Evolutionary conservation across 2,329 filamentous ascomycete species (phyloP), one percentile per base, ranked within the genome.

Genomic region (Phialophora macrospora): DNA sequence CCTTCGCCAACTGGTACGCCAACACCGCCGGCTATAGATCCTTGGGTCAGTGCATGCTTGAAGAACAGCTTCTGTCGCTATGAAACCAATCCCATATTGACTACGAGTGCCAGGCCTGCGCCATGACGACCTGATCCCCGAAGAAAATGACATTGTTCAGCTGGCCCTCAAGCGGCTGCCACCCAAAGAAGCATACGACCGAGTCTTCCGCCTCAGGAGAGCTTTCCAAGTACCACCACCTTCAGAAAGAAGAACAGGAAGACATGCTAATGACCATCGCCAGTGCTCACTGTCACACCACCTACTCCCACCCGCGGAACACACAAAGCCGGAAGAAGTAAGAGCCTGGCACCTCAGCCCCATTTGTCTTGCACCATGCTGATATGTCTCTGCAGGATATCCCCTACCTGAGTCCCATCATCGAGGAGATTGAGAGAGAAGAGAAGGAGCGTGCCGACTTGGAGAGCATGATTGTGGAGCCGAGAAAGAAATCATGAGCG

Each of bases 161-260:
- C 86, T 89, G 74, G 95, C 95, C 70, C 87, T 99, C 76, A 91
- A 91, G 86, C 92, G 95, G 79, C 90, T 99, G 69, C 87, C 91
- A 65, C 86, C 92, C 75, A 92, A 96, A 85, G 92, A 95, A 79
- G 86, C 89, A 75, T 98, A 98, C 83, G 95, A 99, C 84, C 94
- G 95, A 79, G 88, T 98, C 79, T 99, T 93, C 89, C 93, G 95
- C 77, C 88, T 99, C 81, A 92, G 95, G 83, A 89, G 95, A 82
- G 94, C 95, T 75, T 89, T 96, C 82, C 95, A 99, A 86, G 89
- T 91, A 82, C 71, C 78, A 70, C 7, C 28, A 46, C 26, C 28
- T 44, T 28, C 11, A 44, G 7, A 17, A 38, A 12, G 34, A 51
- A 24, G 48, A 26, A 14, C n/a, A 2, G 20, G 34, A 7, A 11